A percentile compares a stretch with the other conserved stretches of the same genome.
Evolutionary conservation across 768 basidiomycete genomes (phyloP).

Genomic region (Chalciporus chontae): DNA sequence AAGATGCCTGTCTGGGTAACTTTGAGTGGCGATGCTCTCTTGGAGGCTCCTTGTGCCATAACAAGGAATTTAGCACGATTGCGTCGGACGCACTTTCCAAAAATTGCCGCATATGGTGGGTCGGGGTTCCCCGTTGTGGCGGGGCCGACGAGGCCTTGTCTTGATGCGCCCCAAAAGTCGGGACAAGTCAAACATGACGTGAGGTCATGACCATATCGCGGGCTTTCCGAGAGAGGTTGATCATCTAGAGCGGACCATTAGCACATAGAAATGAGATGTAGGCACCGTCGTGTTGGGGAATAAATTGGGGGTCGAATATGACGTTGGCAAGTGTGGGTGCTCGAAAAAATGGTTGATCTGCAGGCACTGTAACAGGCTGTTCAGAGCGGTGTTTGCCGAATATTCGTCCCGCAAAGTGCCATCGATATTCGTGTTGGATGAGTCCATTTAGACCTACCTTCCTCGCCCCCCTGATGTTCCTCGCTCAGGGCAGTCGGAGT

Average conservation of each 20-base stretch:
- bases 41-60: slow-evolving; percentile 11
- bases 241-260: background rate
- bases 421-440: background rate
- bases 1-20: slow-evolving; percentile 25
- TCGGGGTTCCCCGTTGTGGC: slow-evolving; percentile 4
- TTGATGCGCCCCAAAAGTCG: background rate
- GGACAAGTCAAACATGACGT: background rate
- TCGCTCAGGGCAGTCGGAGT: too few species aligned
- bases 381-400: slow-evolving; percentile 9
- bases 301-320: background rate
- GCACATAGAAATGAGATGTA: background rate
- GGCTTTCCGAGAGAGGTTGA: background rate
- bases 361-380: background rate
- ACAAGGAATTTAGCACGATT: slow-evolving; percentile 20
- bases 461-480: background rate
- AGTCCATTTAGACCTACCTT: background rate
- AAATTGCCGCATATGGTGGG: slow-evolving; percentile 22
- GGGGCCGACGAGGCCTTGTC: background rate
- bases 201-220: background rate
- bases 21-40: slow-evolving; percentile 18
- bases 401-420: background rate
- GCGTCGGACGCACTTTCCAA: slow-evolving; percentile 10
- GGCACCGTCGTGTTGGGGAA: background rate
- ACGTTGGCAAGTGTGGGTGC: background rate
- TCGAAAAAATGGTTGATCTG: background rate